Evolutionary conservation across 768 basidiomycete genomes (phyloP).

Genomic region (Agaricus bisporus): DNA sequence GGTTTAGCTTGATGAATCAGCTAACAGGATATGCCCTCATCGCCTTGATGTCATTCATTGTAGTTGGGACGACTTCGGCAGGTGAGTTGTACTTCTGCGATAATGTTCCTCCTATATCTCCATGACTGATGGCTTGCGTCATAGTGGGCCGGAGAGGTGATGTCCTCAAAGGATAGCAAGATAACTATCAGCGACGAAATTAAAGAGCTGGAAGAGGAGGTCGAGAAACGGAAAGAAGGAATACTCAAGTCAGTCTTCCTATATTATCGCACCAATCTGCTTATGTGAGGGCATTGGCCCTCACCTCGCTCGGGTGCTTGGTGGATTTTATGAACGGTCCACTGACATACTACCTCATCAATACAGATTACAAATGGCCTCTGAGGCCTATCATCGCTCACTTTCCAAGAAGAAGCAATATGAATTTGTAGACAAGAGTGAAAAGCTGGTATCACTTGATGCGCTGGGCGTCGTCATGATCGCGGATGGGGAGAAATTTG

Average conservation of each 20-base stretch:
- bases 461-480: slow-evolving; percentile 85
- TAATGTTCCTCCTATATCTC: background rate
- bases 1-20: background rate
- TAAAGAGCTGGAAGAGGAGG: slow-evolving; percentile 73
- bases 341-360: background rate
- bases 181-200: slow-evolving; percentile 75
- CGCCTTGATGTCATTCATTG: background rate
- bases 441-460: slow-evolving; percentile 74
- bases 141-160: slow-evolving; percentile 88
- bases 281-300: too few species aligned
- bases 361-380: slow-evolving; percentile 63
- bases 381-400: slow-evolving; percentile 60
- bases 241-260: slow-evolving; percentile 52
- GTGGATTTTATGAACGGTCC: too few species aligned
- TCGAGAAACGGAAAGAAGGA: slow-evolving; percentile 74
- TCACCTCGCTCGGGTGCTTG: too few species aligned
- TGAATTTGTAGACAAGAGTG: slow-evolving; percentile 53
- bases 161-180: slow-evolving; percentile 72
- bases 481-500: slow-evolving; percentile 75
- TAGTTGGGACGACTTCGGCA: slow-evolving; percentile 77
- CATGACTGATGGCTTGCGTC: slow-evolving; percentile 8
- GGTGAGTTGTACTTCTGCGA: slow-evolving; percentile 31
- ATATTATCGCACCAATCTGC: background rate
- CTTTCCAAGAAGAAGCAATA: slow-evolving; percentile 74
- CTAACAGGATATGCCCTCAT: background rate